These are phyloP conservation scores for Auricularia heimuer DNA, from an alignment of 768 basidiomycete species.

Conservation along the genomic window DNA sequence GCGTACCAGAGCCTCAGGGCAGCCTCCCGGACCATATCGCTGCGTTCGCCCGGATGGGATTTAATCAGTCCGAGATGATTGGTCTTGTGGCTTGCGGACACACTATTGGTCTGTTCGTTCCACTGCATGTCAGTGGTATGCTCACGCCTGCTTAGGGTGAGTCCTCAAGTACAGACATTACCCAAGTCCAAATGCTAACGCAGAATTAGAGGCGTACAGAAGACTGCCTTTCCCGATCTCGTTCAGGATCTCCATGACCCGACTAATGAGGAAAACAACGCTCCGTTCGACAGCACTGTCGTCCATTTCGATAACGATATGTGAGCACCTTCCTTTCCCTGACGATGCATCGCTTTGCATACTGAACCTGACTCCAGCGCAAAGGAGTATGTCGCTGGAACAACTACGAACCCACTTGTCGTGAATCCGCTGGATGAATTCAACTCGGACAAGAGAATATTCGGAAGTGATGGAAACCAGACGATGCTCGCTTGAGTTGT, in stretches of 20 bases:
- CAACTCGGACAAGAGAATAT: slow-evolving; percentile 32
- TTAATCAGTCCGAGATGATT: slow-evolving; percentile 38
- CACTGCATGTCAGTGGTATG: neutral
- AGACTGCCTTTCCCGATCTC: slow-evolving; percentile 33
- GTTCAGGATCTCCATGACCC: slow-evolving; percentile 15
- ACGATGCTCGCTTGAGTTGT: slow-evolving; percentile 30
- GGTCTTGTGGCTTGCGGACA: slow-evolving; percentile 44
- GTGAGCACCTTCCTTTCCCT: neutral
- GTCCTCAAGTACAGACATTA: neutral
- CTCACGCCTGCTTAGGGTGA: neutral
- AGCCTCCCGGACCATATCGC: slow-evolving; percentile 29
- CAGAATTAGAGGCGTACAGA: slow-evolving; percentile 27
- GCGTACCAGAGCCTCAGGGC: slow-evolving; percentile 33
- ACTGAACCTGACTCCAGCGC: slow-evolving; percentile 25
- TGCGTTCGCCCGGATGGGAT: slow-evolving; percentile 35
- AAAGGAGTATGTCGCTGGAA: slow-evolving; percentile 31
- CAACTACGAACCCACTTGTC: slow-evolving; percentile 32
- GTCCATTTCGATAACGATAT: slow-evolving; percentile 5
- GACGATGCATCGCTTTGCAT: slow-evolving; percentile 24
- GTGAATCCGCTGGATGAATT: slow-evolving; percentile 23
- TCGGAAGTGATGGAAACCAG: slow-evolving; percentile 29
- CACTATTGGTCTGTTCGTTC: slow-evolving; percentile 27
- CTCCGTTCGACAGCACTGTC: slow-evolving; percentile 5
- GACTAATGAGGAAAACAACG: slow-evolving; percentile 1
- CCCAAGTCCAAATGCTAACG: neutral